Evolutionary conservation across 805 yeast genomes (phyloP).

Genomic region (Novakomyces olei): DNA sequence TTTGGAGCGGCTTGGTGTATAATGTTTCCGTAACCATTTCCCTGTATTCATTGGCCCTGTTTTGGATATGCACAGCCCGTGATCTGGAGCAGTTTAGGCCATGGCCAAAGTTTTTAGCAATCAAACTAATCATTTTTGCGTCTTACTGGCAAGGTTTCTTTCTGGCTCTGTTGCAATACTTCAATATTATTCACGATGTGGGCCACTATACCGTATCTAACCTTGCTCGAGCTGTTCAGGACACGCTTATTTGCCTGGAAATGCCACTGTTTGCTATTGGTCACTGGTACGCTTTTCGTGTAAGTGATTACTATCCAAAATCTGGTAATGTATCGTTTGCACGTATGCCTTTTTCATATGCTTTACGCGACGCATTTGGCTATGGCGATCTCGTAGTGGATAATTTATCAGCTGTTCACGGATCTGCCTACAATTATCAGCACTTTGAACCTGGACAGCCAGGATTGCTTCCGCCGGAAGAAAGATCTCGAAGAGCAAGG

Average conservation of each 20-base stretch:
- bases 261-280: slow-evolving; percentile 66
- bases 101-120: slow-evolving; percentile 68
- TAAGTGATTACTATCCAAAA: slow-evolving; percentile 38
- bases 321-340: slow-evolving; percentile 45
- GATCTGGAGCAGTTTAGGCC: slow-evolving; percentile 69
- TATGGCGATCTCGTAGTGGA: slow-evolving; percentile 60
- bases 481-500: slow-evolving; percentile 35
- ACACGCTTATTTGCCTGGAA: slow-evolving; percentile 60
- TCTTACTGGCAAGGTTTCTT: slow-evolving; percentile 89
- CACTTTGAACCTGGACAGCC: slow-evolving; percentile 67
- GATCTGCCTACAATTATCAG: slow-evolving; percentile 56
- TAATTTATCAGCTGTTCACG: slow-evolving; percentile 43
- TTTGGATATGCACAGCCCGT: slow-evolving; percentile 72
- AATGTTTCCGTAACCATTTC: slow-evolving; percentile 65
- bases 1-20: slow-evolving; percentile 49
- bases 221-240: slow-evolving; percentile 43
- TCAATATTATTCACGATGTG: slow-evolving; percentile 15
- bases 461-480: slow-evolving; percentile 51
- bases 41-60: slow-evolving; percentile 62
- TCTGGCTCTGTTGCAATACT: slow-evolving; percentile 22
- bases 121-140: slow-evolving; percentile 82
- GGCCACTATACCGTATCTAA: slow-evolving; percentile 16
- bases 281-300: slow-evolving; percentile 74
- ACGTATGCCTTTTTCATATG: slow-evolving; percentile 35
- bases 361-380: slow-evolving; percentile 58